Evolutionary conservation across 225 moss, liverwort and hornwort genomes (phyloP).

Genomic region (Polytrichum formosum): DNA sequence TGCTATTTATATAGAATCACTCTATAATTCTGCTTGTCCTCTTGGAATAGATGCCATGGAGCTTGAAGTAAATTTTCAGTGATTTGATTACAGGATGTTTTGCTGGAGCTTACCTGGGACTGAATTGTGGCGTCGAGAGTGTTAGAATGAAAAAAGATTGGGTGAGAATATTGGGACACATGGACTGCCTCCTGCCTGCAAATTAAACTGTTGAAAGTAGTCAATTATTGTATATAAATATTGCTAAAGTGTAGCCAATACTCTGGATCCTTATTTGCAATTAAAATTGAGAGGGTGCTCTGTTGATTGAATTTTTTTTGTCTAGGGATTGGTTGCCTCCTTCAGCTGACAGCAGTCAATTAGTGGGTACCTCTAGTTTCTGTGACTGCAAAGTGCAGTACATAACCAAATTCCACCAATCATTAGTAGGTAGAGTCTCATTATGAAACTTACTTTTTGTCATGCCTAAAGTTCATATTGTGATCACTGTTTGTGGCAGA

Average conservation of each 20-base stretch:
- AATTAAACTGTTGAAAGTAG: not conserved
- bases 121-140: conserved; percentile 87
- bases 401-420: too few species aligned
- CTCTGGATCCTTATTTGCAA: too few species aligned
- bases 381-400: too few species aligned
- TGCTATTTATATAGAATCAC: too few species aligned
- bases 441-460: not conserved
- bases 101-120: conserved; percentile 89
- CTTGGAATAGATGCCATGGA: too few species aligned
- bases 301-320: too few species aligned
- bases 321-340: too few species aligned
- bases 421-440: not conserved
- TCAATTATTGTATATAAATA: not conserved
- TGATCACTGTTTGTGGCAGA: conserved; percentile 30
- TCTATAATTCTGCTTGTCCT: too few species aligned
- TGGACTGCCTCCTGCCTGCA: not conserved
- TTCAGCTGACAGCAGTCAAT: too few species aligned
- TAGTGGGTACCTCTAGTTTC: too few species aligned
- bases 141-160: conserved; percentile 92
- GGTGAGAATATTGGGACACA: conserved; percentile 40
- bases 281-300: too few species aligned
- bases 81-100: conserved; percentile 71
- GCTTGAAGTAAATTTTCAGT: not conserved
- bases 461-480: not conserved
- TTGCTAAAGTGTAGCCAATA: too few species aligned